These are phyloP conservation scores for Penicillium ochrochloron DNA, from an alignment of 495 filamentous ascomycete genomes.

Conservation along the genomic window DNA sequence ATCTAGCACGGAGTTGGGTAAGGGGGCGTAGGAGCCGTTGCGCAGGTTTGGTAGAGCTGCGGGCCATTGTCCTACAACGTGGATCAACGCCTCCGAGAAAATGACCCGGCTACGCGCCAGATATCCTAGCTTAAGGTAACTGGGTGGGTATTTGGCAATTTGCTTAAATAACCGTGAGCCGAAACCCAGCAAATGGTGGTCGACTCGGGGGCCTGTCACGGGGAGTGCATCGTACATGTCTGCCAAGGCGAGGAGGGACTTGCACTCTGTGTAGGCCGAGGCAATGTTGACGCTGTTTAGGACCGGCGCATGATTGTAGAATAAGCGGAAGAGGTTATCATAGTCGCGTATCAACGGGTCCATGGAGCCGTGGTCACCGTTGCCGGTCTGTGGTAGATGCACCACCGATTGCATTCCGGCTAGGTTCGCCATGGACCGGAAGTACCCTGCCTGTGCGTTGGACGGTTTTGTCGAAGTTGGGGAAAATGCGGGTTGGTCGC, in stretches of 20 bases:
- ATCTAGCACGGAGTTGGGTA: conserved; percentile 76
- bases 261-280: conserved; percentile 89
- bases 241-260: conserved; percentile 78
- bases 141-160: conserved; percentile 90
- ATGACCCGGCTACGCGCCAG: conserved; percentile 82
- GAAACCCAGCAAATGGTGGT: conserved; percentile 91
- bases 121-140: conserved; percentile 88
- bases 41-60: conserved; percentile 75
- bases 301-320: conserved; percentile 85
- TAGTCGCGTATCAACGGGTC: conserved; percentile 81
- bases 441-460: conserved; percentile 66
- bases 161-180: conserved; percentile 88
- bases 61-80: conserved; percentile 93
- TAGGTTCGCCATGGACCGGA: conserved; percentile 83
- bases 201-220: conserved; percentile 86
- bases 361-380: conserved; percentile 53
- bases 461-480: conserved; percentile 58
- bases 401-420: conserved; percentile 60
- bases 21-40: conserved; percentile 55
- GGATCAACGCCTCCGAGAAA: conserved; percentile 86
- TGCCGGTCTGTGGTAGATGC: conserved; percentile 42
- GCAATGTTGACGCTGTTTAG: conserved; percentile 86
- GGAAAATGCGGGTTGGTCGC: conserved; percentile 51
- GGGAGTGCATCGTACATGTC: conserved; percentile 91
- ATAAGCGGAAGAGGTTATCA: conserved; percentile 89